Evolutionary conservation across 352 stramenopile genomes (phyloP), one percentile per base, ranked within the genome.

Genomic region (Globisporangium mamillatum): DNA sequence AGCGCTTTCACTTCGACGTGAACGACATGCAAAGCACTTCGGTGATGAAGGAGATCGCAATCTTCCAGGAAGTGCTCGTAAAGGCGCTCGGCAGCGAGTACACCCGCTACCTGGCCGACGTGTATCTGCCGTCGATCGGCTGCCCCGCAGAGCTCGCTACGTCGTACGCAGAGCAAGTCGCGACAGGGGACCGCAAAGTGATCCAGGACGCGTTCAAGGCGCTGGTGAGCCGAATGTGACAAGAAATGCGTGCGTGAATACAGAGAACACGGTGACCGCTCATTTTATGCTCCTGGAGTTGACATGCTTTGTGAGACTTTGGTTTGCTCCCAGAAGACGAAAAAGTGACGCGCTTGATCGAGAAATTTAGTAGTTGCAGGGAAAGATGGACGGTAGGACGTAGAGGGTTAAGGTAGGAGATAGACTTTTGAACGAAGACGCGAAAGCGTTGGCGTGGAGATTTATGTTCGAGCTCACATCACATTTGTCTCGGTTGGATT

Each of bases 41-140:
- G 34, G 80, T 77, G 52, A 81, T 93, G 52, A 93, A 93, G 66
- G 88, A 93, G 69, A 86, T 93, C 61, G 85, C 83, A 8, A 84
- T 79, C 59, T 73, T 93, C 70, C 84, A 93, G 69, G 81, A 84
- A 3, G 74, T 87, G 60, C 69, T 92, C 61, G 73, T 88, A 9
- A 76, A 77, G 27, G 76, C 80, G 2, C 32, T 93, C 10, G 84
- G 85, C 9, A 57, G 82, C 27, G 75, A 90, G 75, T 95, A 93
- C 54, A 27, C 89, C 48, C 73, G 62, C 6, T 92, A 82, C 44
- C n/a, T 93, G 27, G 72, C 76, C 14, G 79, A 91, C 61, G 76
- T 88, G 48, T 89, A 87, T 69, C 66, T 95, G 38, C 79, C 78
- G 24, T 81, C 81, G 9, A 52, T 88, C 2, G 83, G 83, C 10